These are phyloP conservation scores for Lenwebbia sp. DNA, from an alignment of 345 rosid species.

Conservation along the genomic window DNA sequence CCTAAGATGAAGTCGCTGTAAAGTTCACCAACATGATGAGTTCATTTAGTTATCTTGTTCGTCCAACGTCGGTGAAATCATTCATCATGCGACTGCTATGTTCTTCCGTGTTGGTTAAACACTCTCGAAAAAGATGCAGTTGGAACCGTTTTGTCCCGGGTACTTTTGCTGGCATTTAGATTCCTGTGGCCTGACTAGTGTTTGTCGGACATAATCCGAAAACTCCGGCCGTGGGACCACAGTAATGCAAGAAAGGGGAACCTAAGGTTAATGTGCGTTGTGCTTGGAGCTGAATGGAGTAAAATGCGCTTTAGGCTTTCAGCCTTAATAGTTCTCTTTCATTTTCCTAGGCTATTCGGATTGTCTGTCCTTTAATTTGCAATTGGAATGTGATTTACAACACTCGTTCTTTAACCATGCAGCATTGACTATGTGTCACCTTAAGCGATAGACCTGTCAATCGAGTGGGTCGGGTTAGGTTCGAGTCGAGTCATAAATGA, in stretches of 20 bases:
- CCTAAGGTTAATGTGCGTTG: background rate
- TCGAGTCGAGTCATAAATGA: no score
- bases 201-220: background rate
- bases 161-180: background rate
- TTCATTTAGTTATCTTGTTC: background rate
- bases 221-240: background rate
- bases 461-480: no score
- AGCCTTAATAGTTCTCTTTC: background rate
- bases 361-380: background rate
- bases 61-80: background rate
- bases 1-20: background rate
- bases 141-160: background rate
- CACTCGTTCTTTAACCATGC: background rate
- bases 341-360: background rate
- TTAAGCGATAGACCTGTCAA: background rate
- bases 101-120: background rate
- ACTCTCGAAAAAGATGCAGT: background rate
- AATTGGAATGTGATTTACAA: background rate
- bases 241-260: background rate
- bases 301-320: background rate
- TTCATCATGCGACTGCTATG: background rate
- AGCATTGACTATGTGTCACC: background rate
- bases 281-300: background rate
- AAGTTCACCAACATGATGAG: background rate
- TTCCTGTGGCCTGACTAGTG: background rate